A percentile compares a stretch with the other conserved stretches of the same genome.
Conservation (phyloP, 2,329 filamentous ascomycete genomes). For the Aspergillus awamori region DNA sequence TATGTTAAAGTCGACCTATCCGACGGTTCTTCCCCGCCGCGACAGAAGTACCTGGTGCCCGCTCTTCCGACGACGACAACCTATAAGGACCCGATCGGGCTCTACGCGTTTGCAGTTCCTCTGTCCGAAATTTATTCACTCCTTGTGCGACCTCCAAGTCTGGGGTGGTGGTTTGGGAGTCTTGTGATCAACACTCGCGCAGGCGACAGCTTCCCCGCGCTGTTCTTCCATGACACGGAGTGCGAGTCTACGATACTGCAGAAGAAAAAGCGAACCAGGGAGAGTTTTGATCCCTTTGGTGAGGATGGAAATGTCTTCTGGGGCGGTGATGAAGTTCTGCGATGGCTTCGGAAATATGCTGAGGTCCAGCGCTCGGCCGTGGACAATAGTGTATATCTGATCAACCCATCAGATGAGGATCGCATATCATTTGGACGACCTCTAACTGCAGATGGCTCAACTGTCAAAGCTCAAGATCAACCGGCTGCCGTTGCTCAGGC, state of each 20-base stretch:
- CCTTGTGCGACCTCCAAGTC: constrained; percentile 83
- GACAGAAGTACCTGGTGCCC: constrained; percentile 86
- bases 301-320: constrained; percentile 83
- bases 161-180: constrained; percentile 98
- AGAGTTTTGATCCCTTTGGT: constrained; percentile 88
- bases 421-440: constrained; percentile 71
- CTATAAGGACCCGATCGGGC: constrained; percentile 70
- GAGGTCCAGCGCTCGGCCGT: constrained; percentile 79
- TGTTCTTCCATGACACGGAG: constrained; percentile 98
- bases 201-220: constrained; percentile 89
- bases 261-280: constrained; percentile 79
- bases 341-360: constrained; percentile 86
- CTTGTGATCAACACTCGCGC: constrained; percentile 88
- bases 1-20: constrained; percentile 95
- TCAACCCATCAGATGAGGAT: constrained; percentile 86
- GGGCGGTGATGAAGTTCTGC: constrained; percentile 92
- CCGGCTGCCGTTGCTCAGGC: constrained; percentile 39
- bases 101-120: constrained; percentile 89
- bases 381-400: constrained; percentile 86
- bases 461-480: constrained; percentile 38
- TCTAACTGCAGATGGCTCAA: constrained; percentile 47
- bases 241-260: constrained; percentile 94
- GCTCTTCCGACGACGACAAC: constrained; percentile 83
- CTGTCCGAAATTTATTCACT: constrained; percentile 89
- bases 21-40: constrained; percentile 77